A percentile compares a stretch with the other conserved stretches of the same genome.
phyloP scores from a whole-genome alignment of 148 eudicot species.

The Vaccinium vitisidaea region DNA sequence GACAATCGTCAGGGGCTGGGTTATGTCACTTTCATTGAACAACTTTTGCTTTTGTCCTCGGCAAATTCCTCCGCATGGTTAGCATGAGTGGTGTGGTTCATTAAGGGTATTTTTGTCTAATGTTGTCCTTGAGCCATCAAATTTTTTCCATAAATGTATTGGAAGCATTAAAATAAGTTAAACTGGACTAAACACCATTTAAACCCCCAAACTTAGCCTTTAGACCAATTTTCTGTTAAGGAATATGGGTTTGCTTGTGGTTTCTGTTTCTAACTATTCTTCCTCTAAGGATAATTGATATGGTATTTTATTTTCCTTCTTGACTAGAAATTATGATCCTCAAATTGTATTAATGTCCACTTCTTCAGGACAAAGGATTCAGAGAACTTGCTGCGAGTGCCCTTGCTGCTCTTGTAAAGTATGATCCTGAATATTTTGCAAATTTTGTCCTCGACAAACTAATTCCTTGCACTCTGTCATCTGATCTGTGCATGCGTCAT shows the following conservation, averaged over 20 bases:
- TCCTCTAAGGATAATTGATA: not conserved
- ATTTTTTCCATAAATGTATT: too few relatives aligned
- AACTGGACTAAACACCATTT: too few relatives aligned
- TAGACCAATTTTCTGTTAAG: not conserved
- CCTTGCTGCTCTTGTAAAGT: constrained; percentile 80
- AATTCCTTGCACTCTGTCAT: constrained; percentile 80
- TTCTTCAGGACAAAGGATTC: constrained; percentile 79
- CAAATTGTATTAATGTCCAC: constrained; percentile 12
- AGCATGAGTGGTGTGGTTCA: too few relatives aligned
- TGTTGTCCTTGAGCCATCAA: too few relatives aligned
- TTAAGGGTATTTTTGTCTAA: too few relatives aligned
- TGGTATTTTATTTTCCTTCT: constrained; percentile 8
- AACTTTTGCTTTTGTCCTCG: too few relatives aligned
- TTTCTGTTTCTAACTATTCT: not conserved
- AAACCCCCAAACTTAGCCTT: too few relatives aligned
- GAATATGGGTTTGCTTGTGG: not conserved
- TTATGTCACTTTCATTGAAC: too few relatives aligned
- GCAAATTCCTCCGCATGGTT: too few relatives aligned
- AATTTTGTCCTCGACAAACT: constrained; percentile 60
- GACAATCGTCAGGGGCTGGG: too few relatives aligned
- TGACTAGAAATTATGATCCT: not conserved
- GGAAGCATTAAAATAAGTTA: too few relatives aligned
- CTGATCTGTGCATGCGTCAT: constrained; percentile 95
- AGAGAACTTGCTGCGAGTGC: constrained; percentile 94
- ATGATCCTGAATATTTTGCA: constrained; percentile 74